These are phyloP conservation scores for Bruguiera sexangula DNA, from an alignment of 345 rosid genomes.

Conservation along the genomic window DNA sequence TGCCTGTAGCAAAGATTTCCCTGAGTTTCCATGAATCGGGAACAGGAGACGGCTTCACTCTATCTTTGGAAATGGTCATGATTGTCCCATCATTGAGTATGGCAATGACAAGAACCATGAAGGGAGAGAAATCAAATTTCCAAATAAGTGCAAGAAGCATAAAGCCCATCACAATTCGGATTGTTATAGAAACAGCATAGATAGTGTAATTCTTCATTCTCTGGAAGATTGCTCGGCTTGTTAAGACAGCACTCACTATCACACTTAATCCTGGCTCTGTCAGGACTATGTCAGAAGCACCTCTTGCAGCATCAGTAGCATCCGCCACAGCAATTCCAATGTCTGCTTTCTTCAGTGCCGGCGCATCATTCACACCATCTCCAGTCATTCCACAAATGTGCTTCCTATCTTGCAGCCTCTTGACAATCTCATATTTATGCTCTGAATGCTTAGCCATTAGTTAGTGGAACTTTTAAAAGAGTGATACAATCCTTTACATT, in stretches of 20 bases:
- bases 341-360: conserved; percentile 90
- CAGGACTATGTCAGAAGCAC: conserved; percentile 90
- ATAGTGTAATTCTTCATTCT: conserved; percentile 98
- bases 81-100: conserved; percentile 84
- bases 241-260: conserved; percentile 85
- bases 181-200: conserved; percentile 90
- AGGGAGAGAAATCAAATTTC: conserved; percentile 92
- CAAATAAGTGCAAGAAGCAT: conserved; percentile 85
- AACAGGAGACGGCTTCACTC: conserved; percentile 80
- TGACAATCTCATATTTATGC: conserved; percentile 94
- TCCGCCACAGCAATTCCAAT: conserved; percentile 97
- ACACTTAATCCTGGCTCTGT: conserved; percentile 96
- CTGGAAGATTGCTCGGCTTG: conserved; percentile 93
- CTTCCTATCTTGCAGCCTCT: conserved; percentile 75
- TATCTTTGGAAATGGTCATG: conserved; percentile 78
- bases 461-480: conserved; percentile 10
- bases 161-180: conserved; percentile 84
- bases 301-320: conserved; percentile 91
- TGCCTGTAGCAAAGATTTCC: conserved; percentile 84
- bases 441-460: conserved; percentile 34
- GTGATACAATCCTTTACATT: background rate
- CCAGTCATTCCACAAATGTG: conserved; percentile 99
- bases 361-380: conserved; percentile 97
- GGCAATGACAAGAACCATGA: conserved; percentile 92
- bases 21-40: conserved; percentile 90